Conservation (phyloP, 2,329 filamentous ascomycete species). For the Aspergillus chevalieri region DNA sequence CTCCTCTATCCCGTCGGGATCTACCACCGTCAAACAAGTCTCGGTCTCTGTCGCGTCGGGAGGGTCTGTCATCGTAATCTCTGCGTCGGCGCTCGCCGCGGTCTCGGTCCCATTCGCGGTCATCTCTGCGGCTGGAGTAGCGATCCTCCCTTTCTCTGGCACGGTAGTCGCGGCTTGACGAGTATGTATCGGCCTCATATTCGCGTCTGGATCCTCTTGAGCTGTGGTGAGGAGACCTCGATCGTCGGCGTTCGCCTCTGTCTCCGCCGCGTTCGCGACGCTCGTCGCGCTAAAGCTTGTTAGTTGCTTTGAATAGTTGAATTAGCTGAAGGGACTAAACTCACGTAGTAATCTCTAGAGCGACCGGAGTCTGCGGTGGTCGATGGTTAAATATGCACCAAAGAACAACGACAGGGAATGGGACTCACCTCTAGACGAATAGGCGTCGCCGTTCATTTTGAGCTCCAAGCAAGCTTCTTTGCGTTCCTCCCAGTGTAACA, state of each 20-base stretch:
- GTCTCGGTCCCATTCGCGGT: slow-evolving; percentile 74
- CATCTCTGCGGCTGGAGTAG: slow-evolving; percentile 67
- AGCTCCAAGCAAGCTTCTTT: slow-evolving; percentile 15
- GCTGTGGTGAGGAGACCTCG: slow-evolving; percentile 75
- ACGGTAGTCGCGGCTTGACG: slow-evolving; percentile 84
- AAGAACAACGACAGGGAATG: slow-evolving; percentile 15
- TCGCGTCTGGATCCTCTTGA: slow-evolving; percentile 64
- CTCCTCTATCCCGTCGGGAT: slow-evolving; percentile 40
- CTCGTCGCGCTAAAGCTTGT: slow-evolving; percentile 38
- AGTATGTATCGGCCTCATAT: slow-evolving; percentile 77
- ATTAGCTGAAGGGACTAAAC: slow-evolving; percentile 17
- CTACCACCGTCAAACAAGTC: slow-evolving; percentile 62
- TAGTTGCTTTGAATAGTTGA: slow-evolving; percentile 11
- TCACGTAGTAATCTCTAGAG: slow-evolving; percentile 50
- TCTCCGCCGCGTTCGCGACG: slow-evolving; percentile 40
- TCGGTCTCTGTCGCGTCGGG: slow-evolving; percentile 46
- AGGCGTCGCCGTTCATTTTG: slow-evolving; percentile 80
- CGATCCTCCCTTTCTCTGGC: slow-evolving; percentile 91
- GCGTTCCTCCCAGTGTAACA: background rate
- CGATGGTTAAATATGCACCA: slow-evolving; percentile 31
- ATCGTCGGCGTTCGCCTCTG: slow-evolving; percentile 64
- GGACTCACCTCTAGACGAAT: slow-evolving; percentile 66
- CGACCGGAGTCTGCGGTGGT: slow-evolving; percentile 41
- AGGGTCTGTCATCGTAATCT: slow-evolving; percentile 56
- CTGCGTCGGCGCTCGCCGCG: slow-evolving; percentile 52